phyloP scores from a whole-genome alignment of 148 eudicot species.

The Drosera capensis region DNA sequence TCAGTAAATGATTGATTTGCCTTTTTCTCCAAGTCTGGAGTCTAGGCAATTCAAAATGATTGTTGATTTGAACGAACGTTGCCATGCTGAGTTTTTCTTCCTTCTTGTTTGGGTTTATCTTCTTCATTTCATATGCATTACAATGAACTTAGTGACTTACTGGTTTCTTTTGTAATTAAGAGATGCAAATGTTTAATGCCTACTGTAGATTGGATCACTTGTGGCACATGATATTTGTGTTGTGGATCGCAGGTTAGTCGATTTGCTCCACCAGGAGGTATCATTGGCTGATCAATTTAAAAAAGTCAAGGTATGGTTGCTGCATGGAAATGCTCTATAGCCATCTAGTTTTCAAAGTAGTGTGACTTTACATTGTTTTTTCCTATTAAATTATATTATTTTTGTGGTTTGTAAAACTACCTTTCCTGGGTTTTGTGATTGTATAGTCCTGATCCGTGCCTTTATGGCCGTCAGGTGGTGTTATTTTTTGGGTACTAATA shows the following conservation, averaged over 20 bases:
- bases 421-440: neutral
- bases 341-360: too few species aligned
- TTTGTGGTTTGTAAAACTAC: neutral
- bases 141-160: too few species aligned
- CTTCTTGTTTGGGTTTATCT: too few species aligned
- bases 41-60: too few species aligned
- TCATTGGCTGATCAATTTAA: slow-evolving; percentile 85
- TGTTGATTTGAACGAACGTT: too few species aligned
- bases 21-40: too few species aligned
- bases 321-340: too few species aligned
- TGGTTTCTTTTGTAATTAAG: too few species aligned
- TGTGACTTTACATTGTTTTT: too few species aligned
- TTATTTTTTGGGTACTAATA: neutral
- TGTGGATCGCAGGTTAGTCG: slow-evolving; percentile 43
- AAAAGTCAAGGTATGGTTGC: slow-evolving; percentile 67
- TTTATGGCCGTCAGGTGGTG: neutral
- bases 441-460: neutral
- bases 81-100: too few species aligned
- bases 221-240: slow-evolving; percentile 1
- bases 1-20: too few species aligned
- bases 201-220: neutral
- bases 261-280: slow-evolving; percentile 87
- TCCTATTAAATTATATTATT: neutral
- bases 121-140: too few species aligned
- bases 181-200: neutral